A percentile compares a stretch with the other conserved stretches of the same genome.
Evolutionary conservation across 495 filamentous ascomycete genomes (phyloP).

Genomic region (Neurospora sp.): DNA sequence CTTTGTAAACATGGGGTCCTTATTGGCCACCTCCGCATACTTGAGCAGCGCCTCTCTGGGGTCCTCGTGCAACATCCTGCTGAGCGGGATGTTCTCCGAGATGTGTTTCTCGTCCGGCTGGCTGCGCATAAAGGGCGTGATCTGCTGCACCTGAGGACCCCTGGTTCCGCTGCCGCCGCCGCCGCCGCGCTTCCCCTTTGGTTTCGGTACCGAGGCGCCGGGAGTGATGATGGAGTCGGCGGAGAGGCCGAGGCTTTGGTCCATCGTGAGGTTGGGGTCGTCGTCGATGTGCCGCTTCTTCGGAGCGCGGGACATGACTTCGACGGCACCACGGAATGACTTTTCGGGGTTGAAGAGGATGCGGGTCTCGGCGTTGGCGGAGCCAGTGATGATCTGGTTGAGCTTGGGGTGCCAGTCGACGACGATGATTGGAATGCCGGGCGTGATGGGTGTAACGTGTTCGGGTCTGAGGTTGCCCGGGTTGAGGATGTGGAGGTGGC

Average conservation of each 20-base stretch:
- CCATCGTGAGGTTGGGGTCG: constrained; percentile 73
- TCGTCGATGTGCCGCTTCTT: constrained; percentile 94
- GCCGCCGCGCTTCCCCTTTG: constrained; percentile 35
- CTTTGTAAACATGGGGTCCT: constrained; percentile 86
- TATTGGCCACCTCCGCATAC: constrained; percentile 89
- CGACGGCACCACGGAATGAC: constrained; percentile 71
- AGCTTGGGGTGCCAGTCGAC: constrained; percentile 89
- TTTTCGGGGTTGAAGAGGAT: constrained; percentile 81
- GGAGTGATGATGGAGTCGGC: constrained; percentile 72
- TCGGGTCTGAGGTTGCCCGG: constrained; percentile 78
- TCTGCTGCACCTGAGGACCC: constrained; percentile 68
- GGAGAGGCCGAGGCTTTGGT: constrained; percentile 65
- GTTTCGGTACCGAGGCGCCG: constrained; percentile 33
- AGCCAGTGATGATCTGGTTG: constrained; percentile 93
- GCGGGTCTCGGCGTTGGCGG: constrained; percentile 78
- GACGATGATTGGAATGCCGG: constrained; percentile 68
- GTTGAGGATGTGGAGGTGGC: constrained; percentile 87
- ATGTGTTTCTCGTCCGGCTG: constrained; percentile 88
- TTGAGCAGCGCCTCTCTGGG: constrained; percentile 87
- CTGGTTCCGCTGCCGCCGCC: constrained; percentile 64
- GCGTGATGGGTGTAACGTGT: constrained; percentile 74
- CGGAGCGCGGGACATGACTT: constrained; percentile 85
- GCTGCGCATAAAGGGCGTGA: constrained; percentile 84
- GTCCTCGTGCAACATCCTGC: constrained; percentile 95
- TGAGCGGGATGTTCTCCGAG: constrained; percentile 74